These are phyloP conservation scores for Clausena lansium DNA, from an alignment of 345 rosid genomes.

Conservation along the genomic window DNA sequence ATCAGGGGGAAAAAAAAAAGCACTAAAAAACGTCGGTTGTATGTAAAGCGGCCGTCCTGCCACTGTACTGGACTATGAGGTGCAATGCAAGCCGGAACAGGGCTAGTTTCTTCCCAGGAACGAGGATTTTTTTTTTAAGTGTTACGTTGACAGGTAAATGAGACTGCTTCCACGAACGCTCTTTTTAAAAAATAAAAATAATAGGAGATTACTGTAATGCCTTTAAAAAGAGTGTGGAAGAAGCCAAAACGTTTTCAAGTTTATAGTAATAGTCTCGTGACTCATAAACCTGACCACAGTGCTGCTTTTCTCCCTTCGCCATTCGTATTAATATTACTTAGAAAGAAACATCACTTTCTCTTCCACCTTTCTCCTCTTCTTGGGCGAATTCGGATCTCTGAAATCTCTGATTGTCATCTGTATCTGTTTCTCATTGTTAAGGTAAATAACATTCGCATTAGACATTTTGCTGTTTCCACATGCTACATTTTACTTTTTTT, in stretches of 20 bases:
- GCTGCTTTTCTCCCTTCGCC: background rate
- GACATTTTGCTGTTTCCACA: background rate
- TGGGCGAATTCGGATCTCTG: slow-evolving; percentile 23
- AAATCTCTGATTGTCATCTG: background rate
- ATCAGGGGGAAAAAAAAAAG: too few species aligned
- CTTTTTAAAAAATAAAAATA: too few species aligned
- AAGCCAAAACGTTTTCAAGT: background rate
- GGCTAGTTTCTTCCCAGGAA: background rate
- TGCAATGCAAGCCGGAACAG: background rate
- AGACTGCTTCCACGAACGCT: background rate
- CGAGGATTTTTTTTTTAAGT: background rate
- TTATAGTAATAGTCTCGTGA: slow-evolving; percentile 37
- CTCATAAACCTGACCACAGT: slow-evolving; percentile 9
- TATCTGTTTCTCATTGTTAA: background rate
- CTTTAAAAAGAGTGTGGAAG: background rate
- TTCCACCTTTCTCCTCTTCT: background rate
- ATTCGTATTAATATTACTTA: too few species aligned
- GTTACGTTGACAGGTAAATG: background rate
- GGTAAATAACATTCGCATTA: background rate
- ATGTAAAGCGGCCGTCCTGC: background rate
- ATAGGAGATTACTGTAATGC: background rate
- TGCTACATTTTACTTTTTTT: background rate
- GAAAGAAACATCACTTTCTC: background rate
- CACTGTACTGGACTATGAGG: too few species aligned
- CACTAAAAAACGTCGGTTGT: too few species aligned